These are phyloP conservation scores for Ceratocystiopsis sp. DNA, from an alignment of 2,329 filamentous ascomycete species.

Conservation along the genomic window DNA sequence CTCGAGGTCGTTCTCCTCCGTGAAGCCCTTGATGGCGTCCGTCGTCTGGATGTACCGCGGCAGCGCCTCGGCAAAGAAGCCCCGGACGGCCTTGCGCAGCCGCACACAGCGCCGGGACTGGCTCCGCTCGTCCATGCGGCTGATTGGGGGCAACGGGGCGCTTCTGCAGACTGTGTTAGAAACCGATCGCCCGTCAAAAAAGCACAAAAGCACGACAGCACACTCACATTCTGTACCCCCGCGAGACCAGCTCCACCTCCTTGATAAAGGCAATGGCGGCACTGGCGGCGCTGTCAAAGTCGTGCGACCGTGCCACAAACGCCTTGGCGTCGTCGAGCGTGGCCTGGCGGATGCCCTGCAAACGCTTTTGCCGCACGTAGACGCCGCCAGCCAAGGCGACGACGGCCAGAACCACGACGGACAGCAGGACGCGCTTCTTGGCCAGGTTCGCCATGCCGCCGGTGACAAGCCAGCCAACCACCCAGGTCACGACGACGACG, in stretches of 20 bases:
- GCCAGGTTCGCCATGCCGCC: slow-evolving; percentile 34
- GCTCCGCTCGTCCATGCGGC: slow-evolving; percentile 68
- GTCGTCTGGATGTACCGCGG: slow-evolving; percentile 56
- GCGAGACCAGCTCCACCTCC: slow-evolving; percentile 87
- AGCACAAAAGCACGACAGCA: slow-evolving; percentile 6
- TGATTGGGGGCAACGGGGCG: slow-evolving; percentile 80
- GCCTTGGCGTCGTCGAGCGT: slow-evolving; percentile 50
- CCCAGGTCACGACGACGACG: slow-evolving; percentile 50
- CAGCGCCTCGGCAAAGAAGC: slow-evolving; percentile 52
- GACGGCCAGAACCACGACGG: slow-evolving; percentile 28
- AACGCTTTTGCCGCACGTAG: slow-evolving; percentile 63
- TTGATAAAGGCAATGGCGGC: slow-evolving; percentile 71
- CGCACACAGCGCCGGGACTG: slow-evolving; percentile 65
- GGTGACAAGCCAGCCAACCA: slow-evolving; percentile 53
- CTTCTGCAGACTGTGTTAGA: slow-evolving; percentile 36
- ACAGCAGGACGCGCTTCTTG: slow-evolving; percentile 34
- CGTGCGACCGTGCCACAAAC: slow-evolving; percentile 59
- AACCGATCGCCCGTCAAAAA: background rate
- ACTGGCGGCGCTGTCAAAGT: slow-evolving; percentile 61
- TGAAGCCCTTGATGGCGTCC: slow-evolving; percentile 49
- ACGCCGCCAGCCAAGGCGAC: slow-evolving; percentile 48
- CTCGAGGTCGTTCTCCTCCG: slow-evolving; percentile 67
- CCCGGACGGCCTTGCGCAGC: slow-evolving; percentile 58
- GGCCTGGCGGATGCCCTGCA: slow-evolving; percentile 60
- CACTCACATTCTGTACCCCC: slow-evolving; percentile 71